phyloP scores from a whole-genome alignment of 2,329 filamentous ascomycete species.

The Aspergillus sp. region DNA sequence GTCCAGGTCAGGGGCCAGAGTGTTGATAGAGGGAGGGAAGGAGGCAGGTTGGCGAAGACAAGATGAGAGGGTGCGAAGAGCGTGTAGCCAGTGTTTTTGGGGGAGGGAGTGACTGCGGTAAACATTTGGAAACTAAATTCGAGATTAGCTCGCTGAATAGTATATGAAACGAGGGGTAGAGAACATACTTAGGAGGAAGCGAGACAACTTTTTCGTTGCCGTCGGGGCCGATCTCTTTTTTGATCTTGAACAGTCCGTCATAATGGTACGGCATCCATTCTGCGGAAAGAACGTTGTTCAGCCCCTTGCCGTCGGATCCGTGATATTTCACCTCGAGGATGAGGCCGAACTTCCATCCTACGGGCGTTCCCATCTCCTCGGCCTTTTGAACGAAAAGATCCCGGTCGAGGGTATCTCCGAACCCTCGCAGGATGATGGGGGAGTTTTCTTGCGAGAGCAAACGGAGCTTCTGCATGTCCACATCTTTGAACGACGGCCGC shows the following conservation, averaged over 20 bases:
- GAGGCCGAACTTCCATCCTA: conserved; percentile 3
- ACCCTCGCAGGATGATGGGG: not conserved
- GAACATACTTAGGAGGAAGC: not conserved
- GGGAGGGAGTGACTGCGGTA: conserved; percentile 38
- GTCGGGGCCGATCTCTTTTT: not conserved
- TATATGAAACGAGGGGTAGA: not conserved
- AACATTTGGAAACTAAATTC: conserved; percentile 3
- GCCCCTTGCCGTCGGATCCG: not conserved
- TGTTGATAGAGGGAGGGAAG: conserved; percentile 35
- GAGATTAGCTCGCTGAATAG: not conserved
- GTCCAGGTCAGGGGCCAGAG: conserved; percentile 49
- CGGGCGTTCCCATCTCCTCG: not conserved
- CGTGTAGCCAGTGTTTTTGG: conserved; percentile 54
- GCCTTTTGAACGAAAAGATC: not conserved
- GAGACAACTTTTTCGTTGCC: not conserved
- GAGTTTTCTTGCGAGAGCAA: conserved; percentile 2
- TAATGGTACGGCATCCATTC: conserved; percentile 6
- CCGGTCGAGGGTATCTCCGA: not conserved
- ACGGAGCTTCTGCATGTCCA: conserved; percentile 4
- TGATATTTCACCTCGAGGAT: conserved; percentile 5
- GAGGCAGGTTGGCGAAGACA: conserved; percentile 50
- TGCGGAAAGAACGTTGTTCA: conserved; percentile 1
- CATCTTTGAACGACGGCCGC: not conserved
- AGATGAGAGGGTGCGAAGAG: conserved; percentile 55
- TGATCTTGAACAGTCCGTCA: conserved; percentile 2